Percentiles rank a stretch among this genome's conserved stretches.
Evolutionary conservation across 148 eudicot species (phyloP).

Genomic region (Simmondsia chinensis): DNA sequence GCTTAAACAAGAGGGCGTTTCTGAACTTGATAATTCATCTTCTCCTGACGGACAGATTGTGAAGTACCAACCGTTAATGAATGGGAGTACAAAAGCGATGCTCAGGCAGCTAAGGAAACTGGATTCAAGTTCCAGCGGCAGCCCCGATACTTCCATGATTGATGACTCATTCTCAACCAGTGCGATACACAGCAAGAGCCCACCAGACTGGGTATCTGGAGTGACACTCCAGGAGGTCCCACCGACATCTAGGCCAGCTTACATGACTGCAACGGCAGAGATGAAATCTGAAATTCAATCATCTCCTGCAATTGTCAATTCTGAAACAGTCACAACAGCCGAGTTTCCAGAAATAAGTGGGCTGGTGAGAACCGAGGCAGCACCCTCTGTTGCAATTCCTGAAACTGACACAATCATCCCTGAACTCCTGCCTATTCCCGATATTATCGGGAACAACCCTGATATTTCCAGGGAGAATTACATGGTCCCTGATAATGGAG

Average conservation of each 20-base stretch:
- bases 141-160: slow-evolving; percentile 15
- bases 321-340: slow-evolving; percentile 16
- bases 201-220: slow-evolving; percentile 21
- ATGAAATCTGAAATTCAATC: slow-evolving; percentile 11
- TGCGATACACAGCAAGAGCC: slow-evolving; percentile 14
- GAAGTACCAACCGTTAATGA: slow-evolving; percentile 40
- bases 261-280: slow-evolving; percentile 2
- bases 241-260: slow-evolving; percentile 21
- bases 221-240: slow-evolving; percentile 41
- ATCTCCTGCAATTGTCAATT: slow-evolving; percentile 18
- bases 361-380: slow-evolving; percentile 12
- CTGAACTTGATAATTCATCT: slow-evolving; percentile 12
- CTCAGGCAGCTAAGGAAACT: slow-evolving; percentile 32
- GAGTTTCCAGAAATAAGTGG: slow-evolving; percentile 15
- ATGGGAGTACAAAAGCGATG: slow-evolving; percentile 36
- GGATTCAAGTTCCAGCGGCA: slow-evolving; percentile 17
- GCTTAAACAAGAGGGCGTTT: slow-evolving; percentile 36
- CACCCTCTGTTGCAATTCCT: slow-evolving; percentile 18
- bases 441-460: slow-evolving; percentile 13
- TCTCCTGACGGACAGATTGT: slow-evolving; percentile 52
- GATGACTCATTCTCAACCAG: slow-evolving; percentile 25
- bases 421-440: slow-evolving; percentile 24
- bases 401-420: slow-evolving; percentile 15
- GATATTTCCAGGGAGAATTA: slow-evolving; percentile 18
- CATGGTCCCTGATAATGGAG: slow-evolving; percentile 13